phyloP scores from a whole-genome alignment of 352 stramenopile species.

The Globisporangium ultimum region DNA sequence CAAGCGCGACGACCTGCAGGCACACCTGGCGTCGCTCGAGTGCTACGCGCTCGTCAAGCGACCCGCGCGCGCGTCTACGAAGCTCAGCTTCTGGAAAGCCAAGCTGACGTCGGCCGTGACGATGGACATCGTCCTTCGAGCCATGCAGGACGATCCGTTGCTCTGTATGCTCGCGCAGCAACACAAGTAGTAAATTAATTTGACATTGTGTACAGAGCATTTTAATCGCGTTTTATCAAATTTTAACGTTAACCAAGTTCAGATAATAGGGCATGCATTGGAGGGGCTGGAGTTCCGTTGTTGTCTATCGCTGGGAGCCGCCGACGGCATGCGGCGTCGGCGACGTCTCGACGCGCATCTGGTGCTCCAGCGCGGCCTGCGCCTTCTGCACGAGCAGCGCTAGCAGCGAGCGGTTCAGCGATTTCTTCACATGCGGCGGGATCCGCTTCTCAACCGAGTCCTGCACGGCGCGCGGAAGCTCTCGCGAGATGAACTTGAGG shows the following conservation, averaged over 20 bases:
- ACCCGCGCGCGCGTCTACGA: constrained; percentile 16
- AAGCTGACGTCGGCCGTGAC: constrained; percentile 52
- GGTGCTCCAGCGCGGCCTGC: constrained; percentile 58
- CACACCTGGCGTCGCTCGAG: constrained; percentile 58
- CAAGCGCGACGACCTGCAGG: constrained; percentile 54
- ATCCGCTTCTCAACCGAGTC: constrained; percentile 70
- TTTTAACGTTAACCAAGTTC: not conserved
- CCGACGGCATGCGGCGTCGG: constrained; percentile 2
- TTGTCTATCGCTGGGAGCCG: constrained; percentile 5
- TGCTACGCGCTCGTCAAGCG: constrained; percentile 68
- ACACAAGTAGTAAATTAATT: not conserved
- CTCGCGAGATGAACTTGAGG: constrained; percentile 79
- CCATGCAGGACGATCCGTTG: constrained; percentile 44
- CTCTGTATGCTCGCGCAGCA: constrained; percentile 27
- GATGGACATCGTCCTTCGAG: constrained; percentile 34
- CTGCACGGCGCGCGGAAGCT: constrained; percentile 68
- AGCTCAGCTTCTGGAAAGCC: constrained; percentile 34
- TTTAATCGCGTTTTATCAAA: not conserved
- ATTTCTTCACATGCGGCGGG: constrained; percentile 50
- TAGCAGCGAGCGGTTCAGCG: constrained; percentile 64
- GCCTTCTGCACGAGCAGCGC: constrained; percentile 77
- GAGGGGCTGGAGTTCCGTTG: not conserved
- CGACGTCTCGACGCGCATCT: constrained; percentile 68
- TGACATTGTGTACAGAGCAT: not conserved
- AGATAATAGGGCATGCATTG: not conserved